Base-by-base conservation (phyloP, 805 yeast genomes). In the Candida maesae region DNA sequence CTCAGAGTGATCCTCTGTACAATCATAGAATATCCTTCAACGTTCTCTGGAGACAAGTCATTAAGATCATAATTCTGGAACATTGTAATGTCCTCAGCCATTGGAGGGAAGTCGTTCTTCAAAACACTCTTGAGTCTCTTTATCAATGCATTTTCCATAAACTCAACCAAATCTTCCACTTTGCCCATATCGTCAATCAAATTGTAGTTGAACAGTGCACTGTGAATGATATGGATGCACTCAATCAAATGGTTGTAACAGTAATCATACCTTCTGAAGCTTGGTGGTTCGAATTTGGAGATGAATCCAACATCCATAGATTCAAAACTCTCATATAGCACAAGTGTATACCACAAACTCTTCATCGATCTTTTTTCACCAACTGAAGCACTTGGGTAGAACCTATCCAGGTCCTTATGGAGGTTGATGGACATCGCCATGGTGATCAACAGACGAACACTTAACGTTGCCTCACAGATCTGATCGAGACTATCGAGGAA, bases 111-210 rank as follows among this genome's bases (percentile, higher is more conserved):
- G 23, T 47, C 51, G 31, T 37, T 42, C 20, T 32, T 37, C 36
- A 47, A 32, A 14, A 44, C 25, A 15, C 26, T 18, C 20, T 41
- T 44, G 29, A 47, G 33, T 20, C 48, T 30, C 20, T 19, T 28
- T 14, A 44, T 42, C 19, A 47, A 30, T 7, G 35, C 29, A 10
- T 13, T n/a, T 23, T 47, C 51, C 27, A 47, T 34, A 20, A 47
- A 47, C 8, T 39, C 37, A 8, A 42, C 28, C 19, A 47, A 32
- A 14, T 47, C 45, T 10, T 47, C 51, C 23, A 42, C 41, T 29
- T 35, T 42, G 2, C 51, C 51, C 45, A 45, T 45, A 27, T 47
- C 48, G 25, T 47, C 51, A 30, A 47, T 32, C 45, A 47, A 39
- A 21, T 41, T 41, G 31, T 47, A 47, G 27, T 42, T 47, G 38